phyloP scores from a whole-genome alignment of 1,284 basidiomycete genomes.

The Leucoagaricus sp. region DNA sequence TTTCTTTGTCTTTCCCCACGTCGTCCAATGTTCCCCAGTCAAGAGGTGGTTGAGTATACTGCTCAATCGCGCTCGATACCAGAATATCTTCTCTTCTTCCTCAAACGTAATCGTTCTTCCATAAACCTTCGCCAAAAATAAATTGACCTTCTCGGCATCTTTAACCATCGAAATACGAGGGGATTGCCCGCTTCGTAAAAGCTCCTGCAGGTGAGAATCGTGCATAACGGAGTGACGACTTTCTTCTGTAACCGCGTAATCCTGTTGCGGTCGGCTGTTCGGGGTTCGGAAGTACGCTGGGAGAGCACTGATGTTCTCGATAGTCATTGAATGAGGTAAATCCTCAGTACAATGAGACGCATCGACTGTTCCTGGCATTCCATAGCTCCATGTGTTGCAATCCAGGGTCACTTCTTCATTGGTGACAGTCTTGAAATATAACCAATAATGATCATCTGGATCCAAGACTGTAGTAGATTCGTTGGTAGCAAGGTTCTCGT shows the following conservation, averaged over 20 bases:
- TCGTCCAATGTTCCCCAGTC: neutral
- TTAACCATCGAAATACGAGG: neutral
- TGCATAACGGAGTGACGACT: too few species aligned
- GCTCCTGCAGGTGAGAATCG: too few species aligned
- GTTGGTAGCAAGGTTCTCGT: conserved; percentile 23
- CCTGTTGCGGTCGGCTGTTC: too few species aligned
- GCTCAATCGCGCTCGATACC: neutral
- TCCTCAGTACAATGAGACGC: too few species aligned
- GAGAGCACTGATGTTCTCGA: too few species aligned
- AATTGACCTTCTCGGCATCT: neutral
- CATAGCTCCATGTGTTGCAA: conserved; percentile 40
- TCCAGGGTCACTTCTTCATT: conserved; percentile 43
- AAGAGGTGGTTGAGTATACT: neutral
- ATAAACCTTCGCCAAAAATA: neutral
- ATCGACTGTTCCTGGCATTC: conserved; percentile 32
- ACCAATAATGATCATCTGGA: conserved; percentile 46
- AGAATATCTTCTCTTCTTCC: neutral
- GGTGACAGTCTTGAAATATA: conserved; percentile 43
- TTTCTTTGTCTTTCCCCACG: neutral
- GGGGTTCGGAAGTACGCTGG: too few species aligned
- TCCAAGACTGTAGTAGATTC: conserved; percentile 36
- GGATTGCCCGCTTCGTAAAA: too few species aligned
- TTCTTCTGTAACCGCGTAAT: too few species aligned
- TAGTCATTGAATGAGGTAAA: too few species aligned
- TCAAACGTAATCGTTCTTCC: neutral